Conservation (phyloP, 139 green algal species). For the Picochlorum sp. region DNA sequence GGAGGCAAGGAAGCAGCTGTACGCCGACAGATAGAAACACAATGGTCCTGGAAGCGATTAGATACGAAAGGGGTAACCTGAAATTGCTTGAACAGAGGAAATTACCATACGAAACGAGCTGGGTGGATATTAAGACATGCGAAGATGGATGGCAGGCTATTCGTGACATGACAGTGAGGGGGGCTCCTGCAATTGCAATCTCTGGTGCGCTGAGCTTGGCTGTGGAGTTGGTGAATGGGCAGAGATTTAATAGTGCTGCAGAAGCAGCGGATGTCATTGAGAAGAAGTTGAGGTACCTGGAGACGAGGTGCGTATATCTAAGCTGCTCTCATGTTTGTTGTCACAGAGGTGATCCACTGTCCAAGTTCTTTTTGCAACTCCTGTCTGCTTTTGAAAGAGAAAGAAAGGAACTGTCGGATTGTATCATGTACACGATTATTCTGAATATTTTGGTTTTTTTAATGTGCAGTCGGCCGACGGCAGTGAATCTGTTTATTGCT, state of each 20-base stretch:
- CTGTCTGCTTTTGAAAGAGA: background rate
- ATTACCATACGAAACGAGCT: slow-evolving; percentile 48
- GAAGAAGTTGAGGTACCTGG: slow-evolving; percentile 56
- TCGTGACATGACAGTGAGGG: slow-evolving; percentile 85
- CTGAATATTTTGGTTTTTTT: too few relatives aligned
- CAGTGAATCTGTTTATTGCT: slow-evolving; percentile 86
- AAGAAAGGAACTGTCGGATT: background rate
- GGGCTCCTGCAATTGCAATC: slow-evolving; percentile 87
- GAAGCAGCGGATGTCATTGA: slow-evolving; percentile 24
- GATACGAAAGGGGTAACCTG: slow-evolving; percentile 54
- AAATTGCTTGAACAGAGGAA: slow-evolving; percentile 82
- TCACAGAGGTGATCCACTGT: background rate
- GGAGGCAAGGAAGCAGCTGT: too few relatives aligned
- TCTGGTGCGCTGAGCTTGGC: slow-evolving; percentile 67
- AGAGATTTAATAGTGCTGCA: slow-evolving; percentile 27
- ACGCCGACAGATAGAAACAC: too few relatives aligned
- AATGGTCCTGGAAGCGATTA: slow-evolving; percentile 57
- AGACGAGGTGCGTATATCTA: too few relatives aligned
- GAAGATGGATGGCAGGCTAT: slow-evolving; percentile 55
- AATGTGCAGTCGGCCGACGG: slow-evolving; percentile 89
- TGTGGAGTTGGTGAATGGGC: slow-evolving; percentile 36
- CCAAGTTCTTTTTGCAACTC: background rate
- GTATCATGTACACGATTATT: too few relatives aligned
- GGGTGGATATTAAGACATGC: slow-evolving; percentile 38
- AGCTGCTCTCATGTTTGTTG: slow-evolving; percentile 20